phyloP scores from a whole-genome alignment of 2,329 filamentous ascomycete genomes.

The Teratosphaeria viscida region DNA sequence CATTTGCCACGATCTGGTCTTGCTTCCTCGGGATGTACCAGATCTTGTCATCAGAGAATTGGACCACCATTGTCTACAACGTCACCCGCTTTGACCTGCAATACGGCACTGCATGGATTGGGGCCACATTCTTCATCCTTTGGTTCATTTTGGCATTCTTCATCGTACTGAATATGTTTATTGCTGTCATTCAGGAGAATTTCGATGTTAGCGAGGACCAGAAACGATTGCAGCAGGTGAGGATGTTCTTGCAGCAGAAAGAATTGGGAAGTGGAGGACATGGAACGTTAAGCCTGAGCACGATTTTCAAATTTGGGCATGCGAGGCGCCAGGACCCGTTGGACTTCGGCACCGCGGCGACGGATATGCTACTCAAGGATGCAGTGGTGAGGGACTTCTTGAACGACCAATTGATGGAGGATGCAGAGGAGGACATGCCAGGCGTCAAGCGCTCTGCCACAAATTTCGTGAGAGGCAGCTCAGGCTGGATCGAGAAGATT shows the following conservation, averaged over 20 bases:
- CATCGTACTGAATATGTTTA: constrained; percentile 98
- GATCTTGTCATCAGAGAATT: constrained; percentile 89
- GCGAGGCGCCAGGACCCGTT: constrained; percentile 67
- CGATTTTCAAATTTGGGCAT: constrained; percentile 52
- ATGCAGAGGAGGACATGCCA: constrained; percentile 4
- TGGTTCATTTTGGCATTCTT: constrained; percentile 97
- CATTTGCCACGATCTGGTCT: constrained; percentile 88
- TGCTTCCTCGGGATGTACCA: constrained; percentile 98
- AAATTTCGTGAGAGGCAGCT: constrained; percentile 3
- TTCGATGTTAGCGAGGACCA: constrained; percentile 98
- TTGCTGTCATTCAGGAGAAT: constrained; percentile 99
- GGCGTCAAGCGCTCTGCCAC: constrained; percentile 3
- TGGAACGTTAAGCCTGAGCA: constrained; percentile 63
- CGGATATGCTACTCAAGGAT: constrained; percentile 95
- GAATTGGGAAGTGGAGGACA: constrained; percentile 59
- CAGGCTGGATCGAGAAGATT: constrained; percentile 5
- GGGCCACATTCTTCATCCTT: constrained; percentile 76
- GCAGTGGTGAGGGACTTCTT: constrained; percentile 91
- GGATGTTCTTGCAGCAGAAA: constrained; percentile 84
- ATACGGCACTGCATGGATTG: constrained; percentile 78
- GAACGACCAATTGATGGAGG: constrained; percentile 51
- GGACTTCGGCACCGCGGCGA: constrained; percentile 81
- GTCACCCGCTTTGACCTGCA: constrained; percentile 58
- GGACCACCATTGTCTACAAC: constrained; percentile 79
- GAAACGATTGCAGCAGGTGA: constrained; percentile 92